A percentile compares a stretch with the other conserved stretches of the same genome.
Conservation (phyloP, 345 rosid species). For the Syzygium aqueum region DNA sequence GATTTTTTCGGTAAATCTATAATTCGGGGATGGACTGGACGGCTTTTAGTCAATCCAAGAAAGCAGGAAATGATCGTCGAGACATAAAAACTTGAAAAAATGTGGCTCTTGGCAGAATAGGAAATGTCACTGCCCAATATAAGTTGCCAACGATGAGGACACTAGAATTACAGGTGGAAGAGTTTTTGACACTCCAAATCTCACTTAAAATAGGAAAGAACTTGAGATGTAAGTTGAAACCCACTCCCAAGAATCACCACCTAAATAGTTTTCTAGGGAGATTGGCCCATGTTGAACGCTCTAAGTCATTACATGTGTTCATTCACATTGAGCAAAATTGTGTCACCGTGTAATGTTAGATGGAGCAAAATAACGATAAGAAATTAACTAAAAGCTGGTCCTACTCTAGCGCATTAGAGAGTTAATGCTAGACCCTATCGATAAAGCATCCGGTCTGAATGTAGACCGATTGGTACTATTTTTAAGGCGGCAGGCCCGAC, state of each 20-base stretch:
- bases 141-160: not conserved
- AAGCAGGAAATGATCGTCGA: not conserved
- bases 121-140: not conserved
- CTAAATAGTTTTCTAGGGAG: not conserved
- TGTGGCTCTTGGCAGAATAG: not conserved
- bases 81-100: not conserved
- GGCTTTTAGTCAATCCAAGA: no score
- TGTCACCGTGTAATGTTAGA: not conserved
- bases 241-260: not conserved
- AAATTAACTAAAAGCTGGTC: not conserved
- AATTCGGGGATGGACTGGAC: no score
- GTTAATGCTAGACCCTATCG: not conserved
- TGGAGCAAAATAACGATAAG: not conserved
- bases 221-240: not conserved
- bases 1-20: not conserved
- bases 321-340: not conserved
- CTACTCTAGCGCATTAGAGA: not conserved
- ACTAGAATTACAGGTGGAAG: not conserved
- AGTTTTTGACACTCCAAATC: not conserved
- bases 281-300: not conserved
- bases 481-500: not conserved
- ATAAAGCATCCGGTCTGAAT: not conserved
- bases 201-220: not conserved
- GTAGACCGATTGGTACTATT: not conserved
- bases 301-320: not conserved